Conservation (phyloP, 164 flowering plant genomes). For the Tinospora cordifolia region DNA sequence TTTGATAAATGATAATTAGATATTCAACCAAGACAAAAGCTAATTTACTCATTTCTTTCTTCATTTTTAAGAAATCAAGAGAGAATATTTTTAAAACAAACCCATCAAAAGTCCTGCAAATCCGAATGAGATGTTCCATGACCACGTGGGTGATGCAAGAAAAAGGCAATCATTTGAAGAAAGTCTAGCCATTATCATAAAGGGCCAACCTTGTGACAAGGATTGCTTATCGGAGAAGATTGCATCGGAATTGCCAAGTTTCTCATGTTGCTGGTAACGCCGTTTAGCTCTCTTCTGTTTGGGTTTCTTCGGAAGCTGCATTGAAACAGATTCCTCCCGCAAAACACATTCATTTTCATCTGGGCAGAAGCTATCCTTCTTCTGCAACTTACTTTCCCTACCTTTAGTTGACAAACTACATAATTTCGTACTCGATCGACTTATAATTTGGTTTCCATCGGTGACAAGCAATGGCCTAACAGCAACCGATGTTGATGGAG, state of each 20-base stretch:
- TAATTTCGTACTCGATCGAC: slow-evolving; percentile 27
- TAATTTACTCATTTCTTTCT: background rate
- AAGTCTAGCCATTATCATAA: background rate
- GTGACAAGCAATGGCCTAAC: slow-evolving; percentile 52
- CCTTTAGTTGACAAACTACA: slow-evolving; percentile 11
- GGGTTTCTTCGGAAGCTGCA: slow-evolving; percentile 23
- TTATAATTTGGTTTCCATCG: slow-evolving; percentile 52
- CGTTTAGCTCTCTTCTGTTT: slow-evolving; percentile 25
- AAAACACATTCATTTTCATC: slow-evolving; percentile 13
- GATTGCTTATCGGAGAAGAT: slow-evolving; percentile 15
- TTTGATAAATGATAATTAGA: too few species aligned
- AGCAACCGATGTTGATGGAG: slow-evolving; percentile 27
- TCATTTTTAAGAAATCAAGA: background rate
- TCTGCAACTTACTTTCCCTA: slow-evolving; percentile 15
- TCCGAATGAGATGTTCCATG: background rate
- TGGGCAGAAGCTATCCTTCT: slow-evolving; percentile 5
- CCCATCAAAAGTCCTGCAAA: background rate
- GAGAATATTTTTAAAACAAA: background rate
- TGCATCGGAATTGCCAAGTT: slow-evolving; percentile 18
- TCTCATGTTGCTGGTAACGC: slow-evolving; percentile 17
- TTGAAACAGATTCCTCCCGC: slow-evolving; percentile 31
- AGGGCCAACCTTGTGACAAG: slow-evolving; percentile 28
- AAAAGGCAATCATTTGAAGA: background rate
- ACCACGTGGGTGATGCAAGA: background rate
- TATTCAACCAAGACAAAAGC: too few species aligned